A percentile compares a stretch with the other conserved stretches of the same genome.
Conservation (phyloP, 2,329 filamentous ascomycete genomes). For the Fusarium irregulare region DNA sequence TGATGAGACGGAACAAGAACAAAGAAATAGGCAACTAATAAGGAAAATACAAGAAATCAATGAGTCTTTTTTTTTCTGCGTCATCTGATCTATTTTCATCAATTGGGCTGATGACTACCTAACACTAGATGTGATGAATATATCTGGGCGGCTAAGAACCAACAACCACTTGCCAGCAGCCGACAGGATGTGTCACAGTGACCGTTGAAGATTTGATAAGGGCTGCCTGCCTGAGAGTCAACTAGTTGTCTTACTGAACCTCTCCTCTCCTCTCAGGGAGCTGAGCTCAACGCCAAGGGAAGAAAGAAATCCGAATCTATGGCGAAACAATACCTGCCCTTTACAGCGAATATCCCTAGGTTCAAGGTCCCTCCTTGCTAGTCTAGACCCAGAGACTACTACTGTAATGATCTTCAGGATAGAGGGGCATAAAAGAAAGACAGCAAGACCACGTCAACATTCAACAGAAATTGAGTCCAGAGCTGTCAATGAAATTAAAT, state of each 20-base stretch:
- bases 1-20: conserved; percentile 11
- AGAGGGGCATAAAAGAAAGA: conserved; percentile 16
- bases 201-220: neutral
- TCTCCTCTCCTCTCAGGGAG: neutral
- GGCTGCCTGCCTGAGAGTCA: neutral
- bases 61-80: conserved; percentile 3
- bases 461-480: neutral
- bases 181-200: conserved; percentile 27
- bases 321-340: conserved; percentile 27
- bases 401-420: conserved; percentile 36
- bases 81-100: conserved; percentile 38
- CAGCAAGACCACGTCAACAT: neutral
- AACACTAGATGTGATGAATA: conserved; percentile 41
- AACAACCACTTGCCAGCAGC: conserved; percentile 33
- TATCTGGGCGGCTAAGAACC: conserved; percentile 42
- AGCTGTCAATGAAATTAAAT: neutral
- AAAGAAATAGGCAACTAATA: conserved; percentile 1
- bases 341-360: conserved; percentile 5
- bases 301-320: conserved; percentile 18
- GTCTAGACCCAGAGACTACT: conserved; percentile 10
- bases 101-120: conserved; percentile 33
- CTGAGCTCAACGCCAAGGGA: neutral
- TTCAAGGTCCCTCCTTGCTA: conserved; percentile 9
- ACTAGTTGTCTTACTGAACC: neutral
- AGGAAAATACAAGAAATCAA: neutral